Evolutionary conservation across 2,329 filamentous ascomycete species (phyloP), one percentile per base, ranked within the genome.

Genomic region (Sarocladium brachiariae): DNA sequence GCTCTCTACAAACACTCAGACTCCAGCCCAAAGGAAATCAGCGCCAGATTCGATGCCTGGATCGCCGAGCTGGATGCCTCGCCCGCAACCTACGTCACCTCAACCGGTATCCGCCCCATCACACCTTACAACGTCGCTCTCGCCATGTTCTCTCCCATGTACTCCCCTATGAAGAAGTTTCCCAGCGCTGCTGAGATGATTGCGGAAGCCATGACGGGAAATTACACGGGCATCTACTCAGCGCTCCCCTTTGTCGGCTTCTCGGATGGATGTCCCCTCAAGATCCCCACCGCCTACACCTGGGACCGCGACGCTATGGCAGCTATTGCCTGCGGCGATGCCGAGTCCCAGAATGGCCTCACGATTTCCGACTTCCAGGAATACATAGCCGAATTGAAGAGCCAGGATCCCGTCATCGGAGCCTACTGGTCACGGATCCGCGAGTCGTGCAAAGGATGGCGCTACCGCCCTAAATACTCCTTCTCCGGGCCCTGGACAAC

Each of bases 361-460:
- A 55, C 51, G 14, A 9, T 59, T 11, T 6, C 52, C 2, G 64
- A 60, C 39, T 65, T 65, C 58, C 31, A 46, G n/a, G 52, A 53
- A 2, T 68, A 70, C 53, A 51, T 70, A 8, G 23, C 49, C 5
- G 39, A 52, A 13, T 59, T 69, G 18, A 46, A 55, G 6, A 30
- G 47, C 7, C 56, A 61, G 38, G 68, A 68, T 1, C 53, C 57
- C 3, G 56, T 64, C 16, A 58, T 68, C 10, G 70, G 64, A 16
- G 53, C 60, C 1, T 33, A 35, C 34, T 70, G 68, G 70, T 52
- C 67, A 13, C 41, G n/a, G 4, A 57, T 72, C 41, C 68, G 67
- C 1, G 54, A 74, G 7, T 52, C 58, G 5, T 77, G 74, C 61
- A 58, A 62, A 0, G 65, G 66, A 3, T 69, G 73, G 61, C 55